Percentiles rank a stretch among this genome's conserved stretches.
These are phyloP conservation scores for Thinopyrum obtusiflorum DNA, from an alignment of 202 grass and related monocot species.

Conservation along the genomic window DNA sequence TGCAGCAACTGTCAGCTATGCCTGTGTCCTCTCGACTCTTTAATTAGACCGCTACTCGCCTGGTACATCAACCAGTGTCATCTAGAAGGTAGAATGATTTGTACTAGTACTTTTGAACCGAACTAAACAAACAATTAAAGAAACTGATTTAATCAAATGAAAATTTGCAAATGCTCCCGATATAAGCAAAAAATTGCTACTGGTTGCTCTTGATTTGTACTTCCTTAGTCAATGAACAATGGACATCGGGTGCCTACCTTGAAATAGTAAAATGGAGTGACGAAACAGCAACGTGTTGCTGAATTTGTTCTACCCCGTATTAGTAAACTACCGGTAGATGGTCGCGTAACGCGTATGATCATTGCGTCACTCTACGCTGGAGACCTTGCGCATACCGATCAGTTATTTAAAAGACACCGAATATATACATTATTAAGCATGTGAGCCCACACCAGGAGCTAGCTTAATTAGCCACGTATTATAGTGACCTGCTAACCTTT, in stretches of 20 bases:
- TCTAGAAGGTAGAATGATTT: background rate
- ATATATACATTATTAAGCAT: background rate
- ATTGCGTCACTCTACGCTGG: background rate
- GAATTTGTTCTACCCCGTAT: background rate
- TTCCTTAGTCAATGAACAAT: no score
- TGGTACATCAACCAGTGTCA: conserved; percentile 6
- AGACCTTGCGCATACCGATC: background rate
- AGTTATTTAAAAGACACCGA: background rate
- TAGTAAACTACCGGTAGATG: background rate
- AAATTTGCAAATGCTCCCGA: no score
- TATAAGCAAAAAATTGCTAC: no score
- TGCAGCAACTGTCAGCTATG: conserved; percentile 14
- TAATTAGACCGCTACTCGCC: background rate
- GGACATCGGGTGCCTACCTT: background rate
- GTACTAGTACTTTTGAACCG: no score
- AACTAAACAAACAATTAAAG: no score
- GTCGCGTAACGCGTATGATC: background rate
- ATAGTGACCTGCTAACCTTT: background rate
- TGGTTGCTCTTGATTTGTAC: no score
- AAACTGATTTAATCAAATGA: no score
- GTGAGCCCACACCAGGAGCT: background rate
- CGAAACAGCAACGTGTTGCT: background rate
- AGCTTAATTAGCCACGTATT: background rate
- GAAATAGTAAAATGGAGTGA: background rate
- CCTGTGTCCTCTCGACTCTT: background rate